phyloP scores from a whole-genome alignment of 2,329 filamentous ascomycete species.

The Paraphaeosphaeria minitans region DNA sequence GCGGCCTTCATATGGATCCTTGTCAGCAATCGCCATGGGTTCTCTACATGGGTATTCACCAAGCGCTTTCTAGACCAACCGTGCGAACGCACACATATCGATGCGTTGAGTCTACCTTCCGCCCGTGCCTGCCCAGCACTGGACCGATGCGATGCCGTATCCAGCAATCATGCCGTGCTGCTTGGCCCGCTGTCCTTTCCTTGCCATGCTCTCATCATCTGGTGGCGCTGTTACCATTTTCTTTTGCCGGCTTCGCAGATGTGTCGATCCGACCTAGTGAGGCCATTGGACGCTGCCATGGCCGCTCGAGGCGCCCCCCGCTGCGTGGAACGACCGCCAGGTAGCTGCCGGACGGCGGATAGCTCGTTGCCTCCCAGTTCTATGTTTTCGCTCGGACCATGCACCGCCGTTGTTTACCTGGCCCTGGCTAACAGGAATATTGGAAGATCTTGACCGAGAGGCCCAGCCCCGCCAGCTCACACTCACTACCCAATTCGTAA shows the following conservation, averaged over 20 bases:
- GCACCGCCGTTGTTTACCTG: conserved; percentile 27
- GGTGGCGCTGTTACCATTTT: conserved; percentile 24
- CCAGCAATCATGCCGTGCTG: conserved; percentile 20
- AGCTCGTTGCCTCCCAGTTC: conserved; percentile 26
- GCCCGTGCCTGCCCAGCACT: conserved; percentile 22
- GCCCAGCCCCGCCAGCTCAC: conserved; percentile 36
- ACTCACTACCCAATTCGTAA: conserved; percentile 30
- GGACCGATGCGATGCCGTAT: conserved; percentile 32
- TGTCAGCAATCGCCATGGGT: conserved; percentile 35
- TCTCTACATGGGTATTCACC: conserved; percentile 21
- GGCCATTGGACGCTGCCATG: conserved; percentile 20
- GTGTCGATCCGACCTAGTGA: conserved; percentile 27
- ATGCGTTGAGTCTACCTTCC: conserved; percentile 16
- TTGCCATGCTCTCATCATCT: conserved; percentile 25
- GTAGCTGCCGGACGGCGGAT: conserved; percentile 19
- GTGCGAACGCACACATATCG: conserved; percentile 20
- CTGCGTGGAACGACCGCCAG: conserved; percentile 21
- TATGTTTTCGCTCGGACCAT: conserved; percentile 28
- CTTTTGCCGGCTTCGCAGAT: conserved; percentile 25
- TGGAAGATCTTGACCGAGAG: conserved; percentile 26
- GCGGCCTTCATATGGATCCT: conserved; percentile 22
- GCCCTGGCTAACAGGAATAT: conserved; percentile 33
- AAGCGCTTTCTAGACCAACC: conserved; percentile 27
- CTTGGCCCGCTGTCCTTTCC: conserved; percentile 25
- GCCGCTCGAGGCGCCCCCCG: conserved; percentile 21